Evolutionary conservation across 2,329 filamentous ascomycete species (phyloP), one percentile per base, ranked within the genome.

Genomic region (Aspergillus sp.): DNA sequence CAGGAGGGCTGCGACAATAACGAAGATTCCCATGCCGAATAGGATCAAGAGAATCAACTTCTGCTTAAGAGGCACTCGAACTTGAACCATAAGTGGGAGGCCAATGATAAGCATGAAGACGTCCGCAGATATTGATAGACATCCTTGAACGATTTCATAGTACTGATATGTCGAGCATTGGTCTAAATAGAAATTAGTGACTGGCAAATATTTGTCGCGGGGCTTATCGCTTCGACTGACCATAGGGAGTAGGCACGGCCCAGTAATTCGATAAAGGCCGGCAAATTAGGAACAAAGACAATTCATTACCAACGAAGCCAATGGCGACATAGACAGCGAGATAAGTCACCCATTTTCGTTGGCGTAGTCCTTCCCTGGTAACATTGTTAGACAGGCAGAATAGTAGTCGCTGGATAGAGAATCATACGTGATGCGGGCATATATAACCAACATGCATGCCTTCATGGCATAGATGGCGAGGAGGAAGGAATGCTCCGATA

Each of bases 401-500:
- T 11, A 42, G 39, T 32, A 21, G 25, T 4, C 21, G 13, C 3
- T 27, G 15, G 19, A 13, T n/a, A 13, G 50, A 21, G 39, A 17
- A 8, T 63, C 71, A 50, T 71, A 79, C 72, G 81, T 83, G 73
- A 84, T 79, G 41, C 81, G 79, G 32, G 74, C 71, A 69, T 83
- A 84, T 67, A 85, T 82, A 41, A 83, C 73, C 64, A 85, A 71
- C 69, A 86, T 78, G 66, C 82, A 84, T 23, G 78, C 73, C 64
- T 86, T 86, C 63, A 83, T 75, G 15, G 78, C 70, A 82, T 83
- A 86, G 32, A 78, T 70, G 3, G 73, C 71, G n/a, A 86, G 76
- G 17, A 88, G 77, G 76, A 90, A 88, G 67, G 83, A 81, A 72
- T 88, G 80, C 64, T 89, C 86, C 2, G 84, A 83, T 8, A 87